phyloP scores from a whole-genome alignment of 805 yeast species.

The Candida bentonensis region DNA sequence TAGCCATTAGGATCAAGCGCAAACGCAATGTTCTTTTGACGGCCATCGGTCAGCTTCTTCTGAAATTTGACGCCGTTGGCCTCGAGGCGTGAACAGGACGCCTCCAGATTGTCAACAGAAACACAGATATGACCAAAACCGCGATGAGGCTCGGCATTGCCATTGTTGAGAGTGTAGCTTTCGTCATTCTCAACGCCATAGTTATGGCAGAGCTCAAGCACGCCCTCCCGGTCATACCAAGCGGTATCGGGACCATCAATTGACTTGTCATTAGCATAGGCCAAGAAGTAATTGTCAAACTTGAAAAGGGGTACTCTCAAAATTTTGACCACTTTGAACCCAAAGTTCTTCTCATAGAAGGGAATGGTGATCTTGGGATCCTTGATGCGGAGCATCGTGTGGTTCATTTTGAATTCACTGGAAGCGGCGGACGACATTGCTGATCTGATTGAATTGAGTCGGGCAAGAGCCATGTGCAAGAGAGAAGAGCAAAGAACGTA shows the following conservation, averaged over 20 bases:
- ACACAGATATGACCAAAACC: conserved; percentile 94
- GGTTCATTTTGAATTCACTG: conserved; percentile 14
- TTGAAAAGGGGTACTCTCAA: conserved; percentile 39
- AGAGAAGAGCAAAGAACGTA: too few species aligned
- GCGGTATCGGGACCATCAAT: conserved; percentile 24
- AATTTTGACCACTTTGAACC: conserved; percentile 46
- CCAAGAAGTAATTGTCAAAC: conserved; percentile 58
- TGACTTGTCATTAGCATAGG: conserved; percentile 33
- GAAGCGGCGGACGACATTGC: neutral
- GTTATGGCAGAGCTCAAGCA: conserved; percentile 72
- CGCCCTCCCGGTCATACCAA: conserved; percentile 38
- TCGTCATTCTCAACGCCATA: conserved; percentile 55
- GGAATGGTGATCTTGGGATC: conserved; percentile 61
- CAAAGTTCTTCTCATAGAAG: conserved; percentile 64
- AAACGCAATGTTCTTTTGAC: conserved; percentile 88
- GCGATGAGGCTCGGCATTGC: conserved; percentile 70
- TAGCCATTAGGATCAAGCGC: conserved; percentile 92
- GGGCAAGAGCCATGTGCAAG: too few species aligned
- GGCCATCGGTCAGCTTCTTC: conserved; percentile 77
- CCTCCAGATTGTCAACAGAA: conserved; percentile 66
- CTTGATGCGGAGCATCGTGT: conserved; percentile 55
- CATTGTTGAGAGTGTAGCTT: conserved; percentile 51
- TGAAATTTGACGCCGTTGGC: conserved; percentile 57
- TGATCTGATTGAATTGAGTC: neutral
- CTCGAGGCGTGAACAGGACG: conserved; percentile 44